Base-by-base conservation (phyloP, 345 rosid genomes). In the Acer campestre region DNA sequence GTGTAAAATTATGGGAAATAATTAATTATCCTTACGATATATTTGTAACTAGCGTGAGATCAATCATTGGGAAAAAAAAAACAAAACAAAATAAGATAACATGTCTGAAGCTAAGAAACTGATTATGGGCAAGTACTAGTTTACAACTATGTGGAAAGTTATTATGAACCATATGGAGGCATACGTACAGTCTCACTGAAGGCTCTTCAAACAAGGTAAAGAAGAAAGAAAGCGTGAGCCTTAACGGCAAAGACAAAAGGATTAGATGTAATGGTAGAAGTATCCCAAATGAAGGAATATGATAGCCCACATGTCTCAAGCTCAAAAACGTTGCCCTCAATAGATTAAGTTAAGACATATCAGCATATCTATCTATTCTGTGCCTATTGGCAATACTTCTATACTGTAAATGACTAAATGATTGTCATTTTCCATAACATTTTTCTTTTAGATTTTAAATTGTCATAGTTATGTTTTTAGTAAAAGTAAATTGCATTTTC, bases 381-480 rank as follows among this genome's bases (percentile, higher is more conserved):
- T 7, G 17, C 66, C 77, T 27, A 46, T 27, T 18, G 55, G 61
- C 77, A 14, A 35, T 20, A 73, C 51, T 40, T 38, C 55, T 16
- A 49, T 12, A 8, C n/a, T 5, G 64, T n/a, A 11, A 56, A 1
- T 4, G 61, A 35, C 7, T 25, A n/a, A n/a, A n/a, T n/a, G n/a
- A n/a, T n/a, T 42, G 46, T 8, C 46, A 42, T 35, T 55, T 68
- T 53, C 25, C 55, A 48, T 25, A 70, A 46, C 17, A 31, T 0
- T 53, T 20, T 53, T 38, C 20, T n/a, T 10, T 16, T 13, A 12
- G 42, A 20, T 35, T 72, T 56, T 20, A 27, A 10, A 8, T 71
- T 22, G 29, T 56, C 51, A 71, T n/a, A 7, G 31, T 75, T 61
- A 51, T 58, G 11, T 25, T 68, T 11, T 74, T 74, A 20, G 25